Conservation (phyloP, 169 alveolate species). For the Plasmodium ovale region DNA sequence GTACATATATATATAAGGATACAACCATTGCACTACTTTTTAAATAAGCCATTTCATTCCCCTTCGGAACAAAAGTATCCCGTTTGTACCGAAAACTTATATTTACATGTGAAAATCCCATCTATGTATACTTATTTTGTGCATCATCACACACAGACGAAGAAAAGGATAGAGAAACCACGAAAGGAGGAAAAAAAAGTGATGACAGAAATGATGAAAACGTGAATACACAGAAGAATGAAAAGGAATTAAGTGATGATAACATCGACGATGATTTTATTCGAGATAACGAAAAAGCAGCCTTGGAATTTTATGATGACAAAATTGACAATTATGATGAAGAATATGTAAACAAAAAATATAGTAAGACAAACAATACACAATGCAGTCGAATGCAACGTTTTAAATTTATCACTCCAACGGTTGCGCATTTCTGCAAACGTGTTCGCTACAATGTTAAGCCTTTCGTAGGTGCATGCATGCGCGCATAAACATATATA, state of each 20-base stretch:
- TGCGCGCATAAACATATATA: neutral
- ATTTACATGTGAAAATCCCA: neutral
- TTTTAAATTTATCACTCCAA: neutral
- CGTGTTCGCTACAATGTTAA: too few relatives aligned
- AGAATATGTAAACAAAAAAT: conserved; percentile 75
- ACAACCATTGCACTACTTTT: too few relatives aligned
- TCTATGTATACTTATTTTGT: neutral
- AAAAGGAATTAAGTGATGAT: conserved; percentile 4
- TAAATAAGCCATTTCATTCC: neutral
- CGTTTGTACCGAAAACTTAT: neutral
- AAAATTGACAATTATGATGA: conserved; percentile 68
- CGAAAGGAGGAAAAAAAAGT: neutral
- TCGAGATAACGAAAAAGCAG: conserved; percentile 61
- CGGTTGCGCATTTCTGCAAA: neutral
- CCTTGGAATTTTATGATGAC: conserved; percentile 68
- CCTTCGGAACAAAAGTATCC: neutral
- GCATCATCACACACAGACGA: neutral
- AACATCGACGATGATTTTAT: conserved; percentile 48
- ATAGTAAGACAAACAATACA: conserved; percentile 40
- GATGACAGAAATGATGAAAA: neutral
- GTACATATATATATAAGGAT: neutral
- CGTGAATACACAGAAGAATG: conserved; percentile 3
- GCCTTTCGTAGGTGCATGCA: neutral
- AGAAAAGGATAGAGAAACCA: neutral
- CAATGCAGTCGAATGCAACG: neutral